Percentiles rank a stretch among this genome's conserved stretches.
These are phyloP conservation scores for Bullera alba DNA, from an alignment of 768 basidiomycete genomes.

Conservation along the genomic window DNA sequence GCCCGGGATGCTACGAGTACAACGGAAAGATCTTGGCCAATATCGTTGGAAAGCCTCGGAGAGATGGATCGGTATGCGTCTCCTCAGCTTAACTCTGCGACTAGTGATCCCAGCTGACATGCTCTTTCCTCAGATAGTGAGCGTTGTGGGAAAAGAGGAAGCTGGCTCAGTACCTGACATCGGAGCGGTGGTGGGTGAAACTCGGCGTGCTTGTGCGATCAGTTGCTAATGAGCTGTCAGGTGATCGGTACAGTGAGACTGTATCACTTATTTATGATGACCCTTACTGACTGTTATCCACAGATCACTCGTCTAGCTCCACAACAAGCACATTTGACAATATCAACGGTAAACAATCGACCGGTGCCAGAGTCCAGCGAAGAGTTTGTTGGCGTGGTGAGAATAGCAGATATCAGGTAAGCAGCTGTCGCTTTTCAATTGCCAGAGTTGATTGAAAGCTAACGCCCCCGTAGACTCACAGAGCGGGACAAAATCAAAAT, in stretches of 20 bases:
- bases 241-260: slow-evolving; percentile 37
- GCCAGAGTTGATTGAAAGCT: slow-evolving; percentile 2
- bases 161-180: slow-evolving; percentile 37
- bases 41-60: slow-evolving; percentile 31
- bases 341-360: slow-evolving; percentile 38
- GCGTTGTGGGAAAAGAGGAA: slow-evolving; percentile 36
- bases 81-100: slow-evolving; percentile 10
- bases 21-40: slow-evolving; percentile 37
- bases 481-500: slow-evolving; percentile 43
- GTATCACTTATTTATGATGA: neutral
- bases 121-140: slow-evolving; percentile 29
- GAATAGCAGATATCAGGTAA: slow-evolving; percentile 44
- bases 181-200: slow-evolving; percentile 29
- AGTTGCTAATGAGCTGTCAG: slow-evolving; percentile 6
- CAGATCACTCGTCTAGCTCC: slow-evolving; percentile 44
- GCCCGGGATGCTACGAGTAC: slow-evolving; percentile 37
- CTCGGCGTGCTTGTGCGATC: neutral
- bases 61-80: slow-evolving; percentile 39
- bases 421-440: neutral
- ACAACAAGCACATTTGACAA: slow-evolving; percentile 41
- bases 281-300: neutral
- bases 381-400: slow-evolving; percentile 44
- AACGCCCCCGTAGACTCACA: slow-evolving; percentile 16
- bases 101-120: neutral
- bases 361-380: slow-evolving; percentile 43